phyloP scores from a whole-genome alignment of 768 basidiomycete genomes.

The Pleurotus platypus region DNA sequence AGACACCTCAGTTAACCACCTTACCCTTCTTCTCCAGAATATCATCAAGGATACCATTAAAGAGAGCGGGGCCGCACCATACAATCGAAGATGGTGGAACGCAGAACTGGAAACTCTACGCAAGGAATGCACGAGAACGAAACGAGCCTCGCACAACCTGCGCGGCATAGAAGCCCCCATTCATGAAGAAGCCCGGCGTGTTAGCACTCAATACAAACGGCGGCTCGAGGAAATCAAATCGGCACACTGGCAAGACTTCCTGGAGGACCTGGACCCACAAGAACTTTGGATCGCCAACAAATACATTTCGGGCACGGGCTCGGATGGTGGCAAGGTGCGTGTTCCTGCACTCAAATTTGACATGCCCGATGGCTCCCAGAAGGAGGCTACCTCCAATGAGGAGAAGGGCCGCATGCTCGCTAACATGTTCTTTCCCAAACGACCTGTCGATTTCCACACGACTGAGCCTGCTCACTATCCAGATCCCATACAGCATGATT shows the following conservation, averaged over 20 bases:
- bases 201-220: conserved; percentile 9
- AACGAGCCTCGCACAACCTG: conserved; percentile 6
- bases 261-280: conserved; percentile 7
- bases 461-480: conserved; percentile 8
- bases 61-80: conserved; percentile 13
- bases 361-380: background rate
- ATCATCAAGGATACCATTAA: conserved; percentile 16
- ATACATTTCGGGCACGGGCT: background rate
- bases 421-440: conserved; percentile 18
- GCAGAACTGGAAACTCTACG: conserved; percentile 17
- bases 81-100: conserved; percentile 30
- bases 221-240: conserved; percentile 10
- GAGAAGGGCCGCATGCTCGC: conserved; percentile 6
- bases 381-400: conserved; percentile 8
- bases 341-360: conserved; percentile 12
- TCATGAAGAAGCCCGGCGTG: conserved; percentile 12
- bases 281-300: conserved; percentile 15
- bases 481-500: conserved; percentile 10
- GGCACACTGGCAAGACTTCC: conserved; percentile 15
- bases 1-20: conserved; percentile 18
- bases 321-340: conserved; percentile 9
- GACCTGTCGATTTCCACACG: conserved; percentile 5
- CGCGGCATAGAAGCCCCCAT: conserved; percentile 9
- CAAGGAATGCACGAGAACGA: conserved; percentile 5
- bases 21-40: conserved; percentile 1